Evolutionary conservation across 2,329 filamentous ascomycete species (phyloP).

Genomic region (Diaporthe batatas): DNA sequence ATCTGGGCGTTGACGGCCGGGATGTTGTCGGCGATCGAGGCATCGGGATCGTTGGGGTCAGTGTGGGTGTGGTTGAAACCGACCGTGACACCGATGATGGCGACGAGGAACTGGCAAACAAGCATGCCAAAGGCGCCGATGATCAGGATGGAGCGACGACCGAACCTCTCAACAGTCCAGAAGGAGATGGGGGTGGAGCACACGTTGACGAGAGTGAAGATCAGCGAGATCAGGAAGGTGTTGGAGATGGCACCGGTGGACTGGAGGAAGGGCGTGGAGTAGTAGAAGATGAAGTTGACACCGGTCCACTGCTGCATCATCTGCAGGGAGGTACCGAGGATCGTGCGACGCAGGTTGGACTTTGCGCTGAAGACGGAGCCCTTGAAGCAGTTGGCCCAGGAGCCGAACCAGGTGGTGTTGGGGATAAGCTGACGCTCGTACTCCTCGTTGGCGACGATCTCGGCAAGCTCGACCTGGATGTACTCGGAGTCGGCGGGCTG

Average conservation of each 20-base stretch:
- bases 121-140: slow-evolving; percentile 86
- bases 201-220: slow-evolving; percentile 92
- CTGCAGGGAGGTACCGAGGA: slow-evolving; percentile 79
- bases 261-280: slow-evolving; percentile 87
- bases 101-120: slow-evolving; percentile 88
- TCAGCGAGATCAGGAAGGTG: slow-evolving; percentile 84
- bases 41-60: slow-evolving; percentile 58
- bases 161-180: slow-evolving; percentile 85
- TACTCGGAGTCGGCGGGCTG: slow-evolving; percentile 80
- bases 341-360: slow-evolving; percentile 77
- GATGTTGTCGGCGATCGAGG: slow-evolving; percentile 64
- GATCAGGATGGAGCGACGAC: slow-evolving; percentile 84
- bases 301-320: slow-evolving; percentile 89
- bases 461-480: slow-evolving; percentile 82
- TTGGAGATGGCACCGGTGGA: slow-evolving; percentile 81
- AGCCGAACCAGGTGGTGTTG: slow-evolving; percentile 72
- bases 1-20: slow-evolving; percentile 78
- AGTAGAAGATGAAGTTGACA: slow-evolving; percentile 95
- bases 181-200: slow-evolving; percentile 88
- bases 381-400: slow-evolving; percentile 78
- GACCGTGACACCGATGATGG: slow-evolving; percentile 76
- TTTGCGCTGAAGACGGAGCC: slow-evolving; percentile 73
- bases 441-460: slow-evolving; percentile 91
- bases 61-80: slow-evolving; percentile 65
- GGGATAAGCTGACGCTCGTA: slow-evolving; percentile 82